These are phyloP conservation scores for Fusarium sarcochroum DNA, from an alignment of 2,329 filamentous ascomycete genomes.

Conservation along the genomic window DNA sequence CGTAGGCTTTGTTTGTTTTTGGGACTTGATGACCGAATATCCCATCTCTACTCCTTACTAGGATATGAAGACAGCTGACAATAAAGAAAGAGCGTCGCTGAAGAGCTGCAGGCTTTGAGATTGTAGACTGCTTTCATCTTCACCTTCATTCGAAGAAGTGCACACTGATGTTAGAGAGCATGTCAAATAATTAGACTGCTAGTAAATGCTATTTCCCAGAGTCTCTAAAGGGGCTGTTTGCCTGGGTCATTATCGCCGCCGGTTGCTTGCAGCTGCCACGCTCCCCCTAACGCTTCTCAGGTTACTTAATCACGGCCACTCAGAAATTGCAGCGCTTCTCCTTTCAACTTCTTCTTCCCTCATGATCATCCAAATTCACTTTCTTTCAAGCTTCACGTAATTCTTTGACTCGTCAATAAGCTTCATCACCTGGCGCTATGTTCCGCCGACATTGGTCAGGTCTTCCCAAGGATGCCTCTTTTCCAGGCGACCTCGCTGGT, in stretches of 20 bases:
- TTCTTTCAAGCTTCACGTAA: background rate
- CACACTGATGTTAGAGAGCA: too few species aligned
- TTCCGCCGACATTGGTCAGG: conserved; percentile 78
- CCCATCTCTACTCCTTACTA: conserved; percentile 38
- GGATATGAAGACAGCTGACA: conserved; percentile 8
- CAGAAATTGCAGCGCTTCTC: background rate
- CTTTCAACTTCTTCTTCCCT: background rate
- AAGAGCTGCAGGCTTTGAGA: background rate
- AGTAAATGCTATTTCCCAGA: background rate
- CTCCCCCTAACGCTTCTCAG: background rate
- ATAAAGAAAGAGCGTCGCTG: background rate
- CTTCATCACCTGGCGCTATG: conserved; percentile 61
- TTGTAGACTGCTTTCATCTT: background rate
- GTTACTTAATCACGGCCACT: conserved; percentile 13
- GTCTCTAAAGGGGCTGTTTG: background rate
- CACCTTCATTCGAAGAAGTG: too few species aligned
- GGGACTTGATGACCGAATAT: conserved; percentile 31
- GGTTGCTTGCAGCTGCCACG: conserved; percentile 32
- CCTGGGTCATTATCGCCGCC: background rate
- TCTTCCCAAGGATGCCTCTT: conserved; percentile 79
- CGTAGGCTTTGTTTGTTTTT: conserved; percentile 17
- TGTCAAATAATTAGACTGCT: background rate
- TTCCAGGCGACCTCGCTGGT: conserved; percentile 73
- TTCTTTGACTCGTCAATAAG: background rate
- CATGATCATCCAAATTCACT: background rate